A percentile compares a stretch with the other conserved stretches of the same genome.
phyloP scores from a whole-genome alignment of 345 rosid genomes.

The Arabis alpina region DNA sequence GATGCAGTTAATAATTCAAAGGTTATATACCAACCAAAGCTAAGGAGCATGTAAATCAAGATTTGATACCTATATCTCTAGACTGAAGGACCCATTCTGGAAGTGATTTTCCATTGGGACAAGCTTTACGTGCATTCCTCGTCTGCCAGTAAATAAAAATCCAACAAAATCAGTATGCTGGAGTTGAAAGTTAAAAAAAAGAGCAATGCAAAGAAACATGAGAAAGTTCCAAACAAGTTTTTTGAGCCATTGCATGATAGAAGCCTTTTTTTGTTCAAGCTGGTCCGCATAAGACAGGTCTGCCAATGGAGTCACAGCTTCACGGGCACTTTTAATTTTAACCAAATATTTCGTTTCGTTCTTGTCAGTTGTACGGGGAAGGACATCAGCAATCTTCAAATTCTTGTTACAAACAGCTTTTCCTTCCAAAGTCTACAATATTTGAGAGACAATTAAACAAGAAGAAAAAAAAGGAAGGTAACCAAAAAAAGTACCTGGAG shows the following conservation, averaged over 20 bases:
- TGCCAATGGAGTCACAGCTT: slow-evolving; percentile 87
- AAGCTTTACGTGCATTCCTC: slow-evolving; percentile 88
- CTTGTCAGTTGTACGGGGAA: slow-evolving; percentile 67
- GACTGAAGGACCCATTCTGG: slow-evolving; percentile 88
- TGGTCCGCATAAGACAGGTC: slow-evolving; percentile 74
- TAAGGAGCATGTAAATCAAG: background rate
- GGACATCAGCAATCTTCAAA: slow-evolving; percentile 76
- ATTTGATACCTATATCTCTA: slow-evolving; percentile 74
- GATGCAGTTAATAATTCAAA: background rate
- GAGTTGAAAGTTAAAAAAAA: slow-evolving; percentile 6
- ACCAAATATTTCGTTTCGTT: slow-evolving; percentile 46
- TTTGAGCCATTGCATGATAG: slow-evolving; percentile 71
- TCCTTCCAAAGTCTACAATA: slow-evolving; percentile 67
- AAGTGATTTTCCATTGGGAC: slow-evolving; percentile 80
- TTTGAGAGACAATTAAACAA: slow-evolving; percentile 24
- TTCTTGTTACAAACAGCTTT: slow-evolving; percentile 61
- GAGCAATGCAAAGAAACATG: background rate
- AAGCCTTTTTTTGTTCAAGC: slow-evolving; percentile 66
- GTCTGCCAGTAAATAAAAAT: slow-evolving; percentile 59
- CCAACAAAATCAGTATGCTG: slow-evolving; percentile 30
- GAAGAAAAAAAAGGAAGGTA: background rate
- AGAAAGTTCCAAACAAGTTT: slow-evolving; percentile 63
- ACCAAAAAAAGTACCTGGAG: slow-evolving; percentile 50
- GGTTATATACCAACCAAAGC: slow-evolving; percentile 3
- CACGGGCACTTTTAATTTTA: slow-evolving; percentile 66